Evolutionary conservation across 805 yeast genomes (phyloP).

Genomic region (Saccharomycopsis babjevae): DNA sequence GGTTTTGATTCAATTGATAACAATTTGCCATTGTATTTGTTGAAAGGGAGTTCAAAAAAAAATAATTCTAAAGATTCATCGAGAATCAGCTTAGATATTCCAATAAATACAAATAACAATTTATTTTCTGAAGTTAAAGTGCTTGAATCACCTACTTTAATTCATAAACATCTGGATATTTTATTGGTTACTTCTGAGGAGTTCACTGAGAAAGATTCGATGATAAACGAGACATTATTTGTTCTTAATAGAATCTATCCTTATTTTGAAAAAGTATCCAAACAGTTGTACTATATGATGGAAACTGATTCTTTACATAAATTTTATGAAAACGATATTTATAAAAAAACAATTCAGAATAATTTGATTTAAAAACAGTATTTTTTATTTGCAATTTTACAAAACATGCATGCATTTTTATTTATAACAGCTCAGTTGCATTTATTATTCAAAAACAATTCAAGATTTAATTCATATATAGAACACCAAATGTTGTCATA

Average conservation of each 20-base stretch:
- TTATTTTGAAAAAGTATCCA: conserved; percentile 39
- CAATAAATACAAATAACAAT: background rate
- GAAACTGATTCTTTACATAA: conserved; percentile 67
- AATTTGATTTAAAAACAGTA: background rate
- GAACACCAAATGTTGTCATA: background rate
- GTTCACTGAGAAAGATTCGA: conserved; percentile 26
- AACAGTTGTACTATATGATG: conserved; percentile 47
- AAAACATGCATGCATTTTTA: background rate
- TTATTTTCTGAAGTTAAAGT: background rate
- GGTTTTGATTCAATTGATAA: background rate
- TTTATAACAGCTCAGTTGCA: background rate
- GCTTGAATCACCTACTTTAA: conserved; percentile 8
- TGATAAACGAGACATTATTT: conserved; percentile 27
- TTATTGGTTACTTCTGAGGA: background rate
- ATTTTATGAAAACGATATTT: conserved; percentile 38
- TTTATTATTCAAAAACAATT: background rate
- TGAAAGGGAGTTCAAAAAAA: background rate
- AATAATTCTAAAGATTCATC: background rate
- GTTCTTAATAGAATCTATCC: conserved; percentile 31
- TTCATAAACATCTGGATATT: background rate
- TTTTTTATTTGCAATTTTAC: background rate
- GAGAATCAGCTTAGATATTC: background rate
- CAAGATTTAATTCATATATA: too few species aligned
- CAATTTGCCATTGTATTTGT: background rate
- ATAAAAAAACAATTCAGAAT: conserved; percentile 24